Evolutionary conservation across 116 monocot species (phyloP).

Genomic region (Cymodocea nodosa): DNA sequence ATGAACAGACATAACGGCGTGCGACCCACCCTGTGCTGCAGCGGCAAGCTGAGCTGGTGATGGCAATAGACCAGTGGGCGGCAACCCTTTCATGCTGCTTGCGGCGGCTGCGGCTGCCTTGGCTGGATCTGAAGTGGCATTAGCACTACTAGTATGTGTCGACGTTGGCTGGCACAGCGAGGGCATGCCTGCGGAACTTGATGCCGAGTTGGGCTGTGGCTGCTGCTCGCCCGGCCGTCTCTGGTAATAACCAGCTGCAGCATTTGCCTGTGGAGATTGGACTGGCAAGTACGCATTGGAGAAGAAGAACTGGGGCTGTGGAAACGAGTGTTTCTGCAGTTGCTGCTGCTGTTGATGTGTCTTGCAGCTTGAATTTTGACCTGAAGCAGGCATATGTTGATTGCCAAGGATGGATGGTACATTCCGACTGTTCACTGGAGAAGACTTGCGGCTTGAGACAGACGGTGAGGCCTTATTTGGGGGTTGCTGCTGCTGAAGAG

Average conservation of each 20-base stretch:
- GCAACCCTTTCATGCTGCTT: slow-evolving; percentile 14
- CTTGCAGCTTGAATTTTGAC: slow-evolving; percentile 12
- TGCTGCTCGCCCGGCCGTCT: slow-evolving; percentile 21
- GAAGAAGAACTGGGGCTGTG: slow-evolving; percentile 38
- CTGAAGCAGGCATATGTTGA: slow-evolving; percentile 22
- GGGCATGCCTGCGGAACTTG: slow-evolving; percentile 20
- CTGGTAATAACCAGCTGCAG: slow-evolving; percentile 21
- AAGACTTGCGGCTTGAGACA: slow-evolving; percentile 21
- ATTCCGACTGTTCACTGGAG: slow-evolving; percentile 21
- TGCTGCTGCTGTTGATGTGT: slow-evolving; percentile 15
- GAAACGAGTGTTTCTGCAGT: slow-evolving; percentile 15
- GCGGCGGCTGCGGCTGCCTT: slow-evolving; percentile 17
- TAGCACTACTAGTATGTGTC: slow-evolving; percentile 12
- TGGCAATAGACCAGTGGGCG: slow-evolving; percentile 17
- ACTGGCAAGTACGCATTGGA: slow-evolving; percentile 22
- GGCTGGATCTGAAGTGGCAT: slow-evolving; percentile 26
- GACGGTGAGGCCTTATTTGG: slow-evolving; percentile 40
- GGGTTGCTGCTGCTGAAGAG: slow-evolving; percentile 26
- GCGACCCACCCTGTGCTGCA: not conserved
- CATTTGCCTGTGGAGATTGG: slow-evolving; percentile 15
- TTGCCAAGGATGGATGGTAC: slow-evolving; percentile 62
- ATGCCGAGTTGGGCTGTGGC: slow-evolving; percentile 10
- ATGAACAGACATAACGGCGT: slow-evolving; percentile 13
- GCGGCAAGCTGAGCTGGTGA: slow-evolving; percentile 22
- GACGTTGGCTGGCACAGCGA: slow-evolving; percentile 22